Evolutionary conservation across 129 eudicot genomes (phyloP).

Genomic region (Dittrichia graveolens): DNA sequence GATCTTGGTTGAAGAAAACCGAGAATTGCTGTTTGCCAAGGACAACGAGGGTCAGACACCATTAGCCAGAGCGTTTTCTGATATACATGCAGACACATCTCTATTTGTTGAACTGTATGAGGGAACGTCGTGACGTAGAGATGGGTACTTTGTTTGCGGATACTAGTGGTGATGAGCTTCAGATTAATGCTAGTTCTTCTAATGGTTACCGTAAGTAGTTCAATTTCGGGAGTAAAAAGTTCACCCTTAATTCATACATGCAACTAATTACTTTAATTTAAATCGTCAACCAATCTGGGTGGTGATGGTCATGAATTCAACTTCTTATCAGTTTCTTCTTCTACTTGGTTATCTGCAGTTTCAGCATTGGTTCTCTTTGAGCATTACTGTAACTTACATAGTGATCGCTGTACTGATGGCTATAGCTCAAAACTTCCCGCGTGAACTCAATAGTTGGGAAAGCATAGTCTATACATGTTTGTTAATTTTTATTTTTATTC

Average conservation of each 20-base stretch:
- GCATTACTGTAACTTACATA: neutral
- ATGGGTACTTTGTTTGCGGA: neutral
- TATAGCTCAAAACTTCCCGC: slow-evolving; percentile 13
- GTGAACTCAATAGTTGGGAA: neutral
- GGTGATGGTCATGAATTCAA: neutral
- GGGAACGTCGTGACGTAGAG: neutral
- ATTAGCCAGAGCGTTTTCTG: neutral
- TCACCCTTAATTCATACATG: too few relatives aligned
- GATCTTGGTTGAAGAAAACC: slow-evolving; percentile 1
- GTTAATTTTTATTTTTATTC: too few relatives aligned
- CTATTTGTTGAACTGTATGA: neutral
- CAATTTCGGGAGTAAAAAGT: too few relatives aligned
- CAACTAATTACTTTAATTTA: too few relatives aligned
- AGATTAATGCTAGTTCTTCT: neutral
- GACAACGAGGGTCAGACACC: slow-evolving; percentile 10
- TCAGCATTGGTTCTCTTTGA: neutral
- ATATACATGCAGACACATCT: neutral
- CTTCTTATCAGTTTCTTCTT: neutral
- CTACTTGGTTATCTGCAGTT: neutral
- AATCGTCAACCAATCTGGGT: too few relatives aligned
- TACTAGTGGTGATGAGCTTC: neutral
- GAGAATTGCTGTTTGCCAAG: neutral
- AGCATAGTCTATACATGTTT: neutral
- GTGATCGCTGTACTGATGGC: slow-evolving; percentile 2
- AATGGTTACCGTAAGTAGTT: slow-evolving; percentile 16